Conservation (phyloP, 1,284 basidiomycete genomes). For the Pisolithus thermaeus region DNA sequence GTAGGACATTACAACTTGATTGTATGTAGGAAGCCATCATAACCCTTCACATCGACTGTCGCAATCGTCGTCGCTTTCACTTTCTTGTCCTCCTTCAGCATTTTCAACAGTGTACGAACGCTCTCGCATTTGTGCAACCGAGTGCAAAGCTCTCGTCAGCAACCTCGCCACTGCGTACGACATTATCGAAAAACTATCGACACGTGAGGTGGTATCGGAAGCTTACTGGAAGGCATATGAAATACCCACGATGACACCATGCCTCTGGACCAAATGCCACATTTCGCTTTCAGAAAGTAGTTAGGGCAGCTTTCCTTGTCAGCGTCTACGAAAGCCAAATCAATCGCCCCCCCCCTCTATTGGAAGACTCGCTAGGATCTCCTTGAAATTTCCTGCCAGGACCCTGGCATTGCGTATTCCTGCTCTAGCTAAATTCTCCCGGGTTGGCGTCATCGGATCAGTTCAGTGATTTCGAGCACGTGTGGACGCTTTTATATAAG, state of each 20-base stretch:
- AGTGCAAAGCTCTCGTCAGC: conserved; percentile 34
- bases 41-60: conserved; percentile 57
- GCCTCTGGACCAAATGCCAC: conserved; percentile 45
- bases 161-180: conserved; percentile 47
- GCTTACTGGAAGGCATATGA: not conserved
- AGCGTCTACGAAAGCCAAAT: conserved; percentile 59
- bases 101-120: conserved; percentile 41
- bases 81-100: conserved; percentile 46
- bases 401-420: conserved; percentile 45
- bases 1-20: conserved; percentile 21
- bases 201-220: not conserved
- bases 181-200: conserved; percentile 55
- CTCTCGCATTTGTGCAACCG: conserved; percentile 32
- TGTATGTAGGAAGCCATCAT: conserved; percentile 57
- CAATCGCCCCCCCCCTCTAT: conserved; percentile 39
- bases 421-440: conserved; percentile 44
- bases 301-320: conserved; percentile 46
- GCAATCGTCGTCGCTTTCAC: conserved; percentile 56
- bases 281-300: conserved; percentile 53
- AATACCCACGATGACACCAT: conserved; percentile 48
- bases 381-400: conserved; percentile 44
- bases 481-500: not conserved
- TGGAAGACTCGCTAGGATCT: conserved; percentile 38
- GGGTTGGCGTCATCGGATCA: conserved; percentile 14
- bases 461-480: not conserved